Base-by-base conservation (phyloP, 1,284 basidiomycete species). In the Vanrija sp. region DNA sequence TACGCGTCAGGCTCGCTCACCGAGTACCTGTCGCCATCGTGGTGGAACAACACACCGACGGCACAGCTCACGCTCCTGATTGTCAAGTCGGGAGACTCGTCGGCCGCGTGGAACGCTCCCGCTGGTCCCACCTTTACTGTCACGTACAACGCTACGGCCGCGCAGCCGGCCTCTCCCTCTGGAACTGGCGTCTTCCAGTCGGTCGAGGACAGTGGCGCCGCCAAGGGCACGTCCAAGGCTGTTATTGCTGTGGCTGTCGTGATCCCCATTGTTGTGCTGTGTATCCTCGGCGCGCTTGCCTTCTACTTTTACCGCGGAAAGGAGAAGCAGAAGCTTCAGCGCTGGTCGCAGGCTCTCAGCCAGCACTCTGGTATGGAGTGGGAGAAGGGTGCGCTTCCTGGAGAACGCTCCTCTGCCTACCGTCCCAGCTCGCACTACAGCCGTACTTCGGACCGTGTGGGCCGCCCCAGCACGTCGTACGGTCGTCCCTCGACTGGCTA, bases 181-280 rank as follows among this genome's bases (percentile, higher is more conserved):
- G 69, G 78, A 14, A 81, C 80, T 6, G 64, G 67, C 23, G 72
- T 71, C 66, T 54, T 77, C 69, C 45, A 71, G 52, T 60, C 65
- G 29, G 70, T 72, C 28, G 55, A 55, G 63, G 72, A 23, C 58
- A 75, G 52, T 74, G 45, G 52, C 3, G 56, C 78, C 44, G 74
- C 79, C 49, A 78, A 75, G 26, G 73, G 79, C 3, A 65, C 81
- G 23, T 76, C 82, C 23, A 83, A 80, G 60, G 91, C 89, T 23
- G 84, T 82, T 52, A 82, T 86, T 38, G 91, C 89, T 2, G 91
- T 86, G 1, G 90, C 86, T 10, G 81, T 90, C 54, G 75, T 92
- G 52, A 69, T 91, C n/a, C 86, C 88, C 1, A 78, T 91, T 43
- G 46, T 78, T 44, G 73, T 86, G 61, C 66, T 85, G 59, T 78